Evolutionary conservation across 345 rosid species (phyloP).

Genomic region (Melaleuca alternifolia): DNA sequence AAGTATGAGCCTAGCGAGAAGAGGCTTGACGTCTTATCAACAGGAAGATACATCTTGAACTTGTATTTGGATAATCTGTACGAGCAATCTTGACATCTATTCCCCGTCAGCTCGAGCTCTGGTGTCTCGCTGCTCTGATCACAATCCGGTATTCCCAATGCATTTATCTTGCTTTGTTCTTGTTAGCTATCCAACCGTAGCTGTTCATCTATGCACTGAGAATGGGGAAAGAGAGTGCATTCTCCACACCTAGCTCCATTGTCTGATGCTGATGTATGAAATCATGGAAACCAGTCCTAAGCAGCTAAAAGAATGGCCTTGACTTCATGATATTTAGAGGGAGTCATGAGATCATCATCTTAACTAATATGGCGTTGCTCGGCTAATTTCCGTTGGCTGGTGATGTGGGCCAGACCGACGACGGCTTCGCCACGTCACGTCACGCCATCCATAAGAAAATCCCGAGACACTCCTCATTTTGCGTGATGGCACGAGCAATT

Average conservation of each 20-base stretch:
- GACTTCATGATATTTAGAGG: neutral
- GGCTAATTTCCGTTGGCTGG: neutral
- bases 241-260: neutral
- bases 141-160: neutral
- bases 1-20: conserved; percentile 86
- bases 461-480: neutral
- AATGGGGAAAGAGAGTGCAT: neutral
- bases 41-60: conserved; percentile 70
- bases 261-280: neutral
- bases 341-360: neutral
- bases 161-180: neutral
- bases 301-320: neutral
- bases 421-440: neutral
- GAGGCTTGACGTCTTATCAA: conserved; percentile 75
- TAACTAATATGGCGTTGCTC: neutral
- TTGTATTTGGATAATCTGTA: conserved; percentile 61
- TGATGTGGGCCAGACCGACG: neutral
- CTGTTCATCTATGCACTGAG: neutral
- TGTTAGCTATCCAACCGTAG: neutral
- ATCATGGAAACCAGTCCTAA: neutral
- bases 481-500: neutral
- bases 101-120: neutral
- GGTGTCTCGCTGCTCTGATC: neutral
- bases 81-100: conserved; percentile 44
- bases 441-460: neutral